Evolutionary conservation across 176 grass and related monocot species (phyloP).

Genomic region (Rhynchospora tenuis): DNA sequence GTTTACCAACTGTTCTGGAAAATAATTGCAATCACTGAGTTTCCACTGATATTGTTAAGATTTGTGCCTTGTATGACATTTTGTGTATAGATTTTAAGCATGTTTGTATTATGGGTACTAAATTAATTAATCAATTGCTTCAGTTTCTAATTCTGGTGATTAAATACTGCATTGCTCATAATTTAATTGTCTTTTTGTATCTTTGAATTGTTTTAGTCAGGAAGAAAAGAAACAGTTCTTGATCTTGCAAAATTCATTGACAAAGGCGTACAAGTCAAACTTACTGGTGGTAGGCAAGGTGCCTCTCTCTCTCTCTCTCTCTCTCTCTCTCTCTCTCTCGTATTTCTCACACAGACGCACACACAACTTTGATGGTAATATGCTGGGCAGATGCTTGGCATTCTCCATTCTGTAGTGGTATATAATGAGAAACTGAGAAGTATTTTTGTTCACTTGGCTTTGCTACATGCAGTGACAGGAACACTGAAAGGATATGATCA

Average conservation of each 20-base stretch:
- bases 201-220: conserved; percentile 34
- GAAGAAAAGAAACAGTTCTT: conserved; percentile 81
- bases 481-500: conserved; percentile 91
- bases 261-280: conserved; percentile 88
- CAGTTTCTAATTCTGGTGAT: background rate
- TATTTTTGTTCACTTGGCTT: background rate
- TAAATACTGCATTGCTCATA: too few relatives aligned
- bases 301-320: background rate
- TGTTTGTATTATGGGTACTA: too few relatives aligned
- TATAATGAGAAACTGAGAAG: background rate
- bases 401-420: background rate
- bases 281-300: conserved; percentile 82
- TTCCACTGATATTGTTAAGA: too few relatives aligned
- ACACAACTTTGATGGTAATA: too few relatives aligned
- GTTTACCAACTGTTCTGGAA: too few relatives aligned
- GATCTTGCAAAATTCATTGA: conserved; percentile 91
- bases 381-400: background rate
- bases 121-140: too few relatives aligned
- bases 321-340: background rate
- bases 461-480: conserved; percentile 47
- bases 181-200: background rate
- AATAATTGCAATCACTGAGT: too few relatives aligned
- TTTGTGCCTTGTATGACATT: too few relatives aligned
- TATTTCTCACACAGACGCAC: background rate
- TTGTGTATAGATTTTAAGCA: too few relatives aligned